Base-by-base conservation (phyloP, 208 protist species). In the Leptomonas seymouri region DNA sequence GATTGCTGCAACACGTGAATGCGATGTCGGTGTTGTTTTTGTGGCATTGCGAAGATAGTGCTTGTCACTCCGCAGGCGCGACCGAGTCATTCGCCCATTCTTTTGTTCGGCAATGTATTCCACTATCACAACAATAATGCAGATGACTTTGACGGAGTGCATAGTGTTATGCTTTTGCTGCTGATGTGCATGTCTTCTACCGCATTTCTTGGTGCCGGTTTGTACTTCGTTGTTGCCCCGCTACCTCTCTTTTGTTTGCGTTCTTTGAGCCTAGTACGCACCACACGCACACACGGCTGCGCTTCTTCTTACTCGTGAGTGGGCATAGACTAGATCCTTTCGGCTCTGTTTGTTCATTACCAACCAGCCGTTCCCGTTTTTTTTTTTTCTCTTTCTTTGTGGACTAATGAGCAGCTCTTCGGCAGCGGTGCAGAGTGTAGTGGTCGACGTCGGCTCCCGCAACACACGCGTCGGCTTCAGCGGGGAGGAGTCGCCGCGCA, bases 401-500 rank as follows among this genome's bases (percentile, higher is more conserved):
- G 2, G 7, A 2, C 6, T 18, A 6, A 67, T 76, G 63, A 27
- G 56, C 25, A 34, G 34, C 12, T 34, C 39, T 27, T 48, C 64
- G 21, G 12, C 71, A 36, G 3, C 30, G n/a, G 2, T 80, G 41
- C 75, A 66, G 62, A 75, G 72, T 54, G 82, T 80, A n/a, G 98
- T 99, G 54, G 71, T 99, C 51, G 98, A 99, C 80, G 94, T 98
- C 60, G 98, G 98, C 57, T 95, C 95, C 14, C 78, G 84, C 75
- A 86, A 86, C 73, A 98, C 91, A 62, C 97, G 98, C 66, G 86
- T 94, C 62, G 98, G 98, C 69, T 98, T 98, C 60, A 93, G 89
- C 30, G 97, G 97, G 48, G 97, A 99, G 69, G 95, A 98, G 77
- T 91, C 96, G 15, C 96, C 98, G 31, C 93, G 95, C 56, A 85